Evolutionary conservation across 345 rosid species (phyloP).

Genomic region (Eucalyptus virginea): DNA sequence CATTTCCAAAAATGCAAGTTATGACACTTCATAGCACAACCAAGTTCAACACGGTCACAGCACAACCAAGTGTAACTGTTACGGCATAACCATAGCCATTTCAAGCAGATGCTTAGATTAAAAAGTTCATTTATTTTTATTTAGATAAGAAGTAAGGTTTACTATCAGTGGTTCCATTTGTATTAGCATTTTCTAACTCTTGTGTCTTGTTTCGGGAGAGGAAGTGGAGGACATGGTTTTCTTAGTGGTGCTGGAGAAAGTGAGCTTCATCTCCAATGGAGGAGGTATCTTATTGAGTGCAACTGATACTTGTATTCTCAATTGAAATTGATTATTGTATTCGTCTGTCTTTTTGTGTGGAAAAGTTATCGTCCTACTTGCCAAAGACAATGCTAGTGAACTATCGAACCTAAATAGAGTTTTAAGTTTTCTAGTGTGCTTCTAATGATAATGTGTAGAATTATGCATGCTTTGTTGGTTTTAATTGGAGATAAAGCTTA

Average conservation of each 20-base stretch:
- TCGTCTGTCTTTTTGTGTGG: neutral
- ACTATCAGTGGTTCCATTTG: neutral
- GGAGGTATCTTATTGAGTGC: slow-evolving; percentile 30
- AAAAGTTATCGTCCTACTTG: neutral
- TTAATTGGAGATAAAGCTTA: neutral
- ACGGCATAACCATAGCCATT: neutral
- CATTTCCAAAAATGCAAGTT: neutral
- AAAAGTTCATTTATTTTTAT: neutral
- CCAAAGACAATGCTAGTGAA: neutral
- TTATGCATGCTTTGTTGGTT: neutral
- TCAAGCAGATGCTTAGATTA: neutral
- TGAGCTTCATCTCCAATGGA: slow-evolving; percentile 88
- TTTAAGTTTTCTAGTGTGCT: neutral
- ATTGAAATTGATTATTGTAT: neutral
- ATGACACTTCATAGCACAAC: neutral
- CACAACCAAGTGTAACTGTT: neutral
- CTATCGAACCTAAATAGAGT: neutral
- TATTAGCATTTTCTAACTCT: neutral
- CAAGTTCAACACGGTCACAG: neutral
- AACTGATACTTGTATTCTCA: neutral
- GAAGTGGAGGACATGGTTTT: slow-evolving; percentile 78
- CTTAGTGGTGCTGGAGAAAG: slow-evolving; percentile 96
- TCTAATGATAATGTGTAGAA: neutral
- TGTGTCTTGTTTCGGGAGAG: slow-evolving; percentile 48
- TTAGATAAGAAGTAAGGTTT: neutral